Evolutionary conservation across 108 stramenopile genomes (phyloP).

Genomic region (Licmophora abbreviata): DNA sequence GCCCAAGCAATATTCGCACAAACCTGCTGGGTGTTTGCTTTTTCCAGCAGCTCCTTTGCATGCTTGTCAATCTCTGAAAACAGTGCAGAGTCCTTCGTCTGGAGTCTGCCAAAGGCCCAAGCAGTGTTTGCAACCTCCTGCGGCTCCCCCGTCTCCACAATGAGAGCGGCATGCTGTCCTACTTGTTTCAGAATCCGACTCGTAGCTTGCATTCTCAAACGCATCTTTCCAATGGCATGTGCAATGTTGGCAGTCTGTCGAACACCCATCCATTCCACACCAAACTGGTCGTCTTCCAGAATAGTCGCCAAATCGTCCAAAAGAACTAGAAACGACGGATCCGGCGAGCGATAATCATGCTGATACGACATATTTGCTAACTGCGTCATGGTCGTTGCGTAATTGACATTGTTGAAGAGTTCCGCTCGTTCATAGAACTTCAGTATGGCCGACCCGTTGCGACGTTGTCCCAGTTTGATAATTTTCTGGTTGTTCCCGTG

Average conservation of each 20-base stretch:
- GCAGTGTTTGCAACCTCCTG: slow-evolving; percentile 1
- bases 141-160: not conserved
- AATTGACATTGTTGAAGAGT: slow-evolving; percentile 6
- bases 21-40: slow-evolving; percentile 10
- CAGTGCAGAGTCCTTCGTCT: no score
- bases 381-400: slow-evolving; percentile 11
- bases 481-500: no score
- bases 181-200: not conserved
- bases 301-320: not conserved
- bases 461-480: no score
- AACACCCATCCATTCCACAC: slow-evolving; percentile 3
- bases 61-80: not conserved
- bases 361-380: slow-evolving; percentile 9
- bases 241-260: slow-evolving; percentile 6
- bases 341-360: not conserved
- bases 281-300: not conserved
- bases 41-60: not conserved
- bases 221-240: slow-evolving; percentile 12
- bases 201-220: not conserved
- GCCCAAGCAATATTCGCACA: no score
- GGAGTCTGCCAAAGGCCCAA: no score
- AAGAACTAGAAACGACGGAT: not conserved
- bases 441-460: not conserved
- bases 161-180: not conserved
- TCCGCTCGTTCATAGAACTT: not conserved